A percentile compares a stretch with the other conserved stretches of the same genome.
phyloP scores from a whole-genome alignment of 2,329 filamentous ascomycete genomes.

The Drechslera avenae region DNA sequence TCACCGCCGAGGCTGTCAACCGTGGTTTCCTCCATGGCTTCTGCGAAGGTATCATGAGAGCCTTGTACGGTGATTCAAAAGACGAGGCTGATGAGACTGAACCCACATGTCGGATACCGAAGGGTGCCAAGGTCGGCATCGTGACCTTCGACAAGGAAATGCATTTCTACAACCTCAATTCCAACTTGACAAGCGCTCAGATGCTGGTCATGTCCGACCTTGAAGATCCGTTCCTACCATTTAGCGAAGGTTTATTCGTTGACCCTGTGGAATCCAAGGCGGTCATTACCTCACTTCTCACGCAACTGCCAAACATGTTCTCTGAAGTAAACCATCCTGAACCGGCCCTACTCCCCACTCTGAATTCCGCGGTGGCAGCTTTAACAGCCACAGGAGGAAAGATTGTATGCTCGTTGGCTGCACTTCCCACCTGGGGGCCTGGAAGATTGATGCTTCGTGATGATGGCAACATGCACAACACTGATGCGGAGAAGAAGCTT shows the following conservation, averaged over 20 bases:
- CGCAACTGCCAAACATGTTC: slow-evolving; percentile 83
- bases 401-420: slow-evolving; percentile 82
- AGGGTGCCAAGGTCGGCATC: slow-evolving; percentile 87
- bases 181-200: slow-evolving; percentile 82
- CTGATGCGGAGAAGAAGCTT: slow-evolving; percentile 89
- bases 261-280: slow-evolving; percentile 88
- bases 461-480: slow-evolving; percentile 77
- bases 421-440: slow-evolving; percentile 90
- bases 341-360: slow-evolving; percentile 79
- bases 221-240: slow-evolving; percentile 92
- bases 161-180: slow-evolving; percentile 94
- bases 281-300: slow-evolving; percentile 86
- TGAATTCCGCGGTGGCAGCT: slow-evolving; percentile 83
- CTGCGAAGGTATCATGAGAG: slow-evolving; percentile 83
- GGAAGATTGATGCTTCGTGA: slow-evolving; percentile 85
- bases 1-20: slow-evolving; percentile 87
- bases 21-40: slow-evolving; percentile 89
- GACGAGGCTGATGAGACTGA: slow-evolving; percentile 56
- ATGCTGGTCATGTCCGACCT: slow-evolving; percentile 99
- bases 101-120: slow-evolving; percentile 65
- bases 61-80: slow-evolving; percentile 74
- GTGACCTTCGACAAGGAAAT: slow-evolving; percentile 96
- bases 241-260: slow-evolving; percentile 91
- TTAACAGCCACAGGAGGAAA: slow-evolving; percentile 89
- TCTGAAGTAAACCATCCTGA: slow-evolving; percentile 87